Evolutionary conservation across 345 rosid species (phyloP).

Genomic region (Sapria himalayana): DNA sequence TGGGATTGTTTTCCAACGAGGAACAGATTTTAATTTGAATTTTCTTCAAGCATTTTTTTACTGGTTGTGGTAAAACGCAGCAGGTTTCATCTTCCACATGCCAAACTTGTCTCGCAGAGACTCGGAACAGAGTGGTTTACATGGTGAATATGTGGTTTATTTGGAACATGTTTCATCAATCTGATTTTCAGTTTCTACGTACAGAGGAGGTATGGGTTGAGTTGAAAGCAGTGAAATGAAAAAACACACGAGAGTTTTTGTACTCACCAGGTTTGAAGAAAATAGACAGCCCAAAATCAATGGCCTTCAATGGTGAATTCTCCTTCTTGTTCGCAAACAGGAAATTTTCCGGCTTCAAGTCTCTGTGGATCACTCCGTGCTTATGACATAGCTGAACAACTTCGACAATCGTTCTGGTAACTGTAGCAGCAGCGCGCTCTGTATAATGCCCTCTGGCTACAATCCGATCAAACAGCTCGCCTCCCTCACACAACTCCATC

Average conservation of each 20-base stretch:
- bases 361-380: conserved; percentile 95
- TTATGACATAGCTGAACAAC: conserved; percentile 91
- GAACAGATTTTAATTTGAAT: too few relatives aligned
- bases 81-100: too few relatives aligned
- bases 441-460: conserved; percentile 97
- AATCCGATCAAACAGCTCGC: conserved; percentile 97
- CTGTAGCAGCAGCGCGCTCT: conserved; percentile 91
- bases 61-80: too few relatives aligned
- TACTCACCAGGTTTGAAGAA: conserved; percentile 89
- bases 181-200: not conserved
- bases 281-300: conserved; percentile 94
- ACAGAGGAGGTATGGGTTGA: too few relatives aligned
- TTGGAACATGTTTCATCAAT: not conserved
- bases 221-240: too few relatives aligned
- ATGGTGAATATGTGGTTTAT: too few relatives aligned
- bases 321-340: conserved; percentile 95
- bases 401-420: conserved; percentile 76
- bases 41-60: too few relatives aligned
- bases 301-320: conserved; percentile 93
- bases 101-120: too few relatives aligned
- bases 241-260: conserved; percentile 2
- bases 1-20: too few relatives aligned
- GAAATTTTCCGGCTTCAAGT: conserved; percentile 97
- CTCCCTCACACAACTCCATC: conserved; percentile 99
- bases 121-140: too few relatives aligned